Percentiles rank a stretch among this genome's conserved stretches.
phyloP scores from a whole-genome alignment of 345 rosid species.

The Angophora floribunda region DNA sequence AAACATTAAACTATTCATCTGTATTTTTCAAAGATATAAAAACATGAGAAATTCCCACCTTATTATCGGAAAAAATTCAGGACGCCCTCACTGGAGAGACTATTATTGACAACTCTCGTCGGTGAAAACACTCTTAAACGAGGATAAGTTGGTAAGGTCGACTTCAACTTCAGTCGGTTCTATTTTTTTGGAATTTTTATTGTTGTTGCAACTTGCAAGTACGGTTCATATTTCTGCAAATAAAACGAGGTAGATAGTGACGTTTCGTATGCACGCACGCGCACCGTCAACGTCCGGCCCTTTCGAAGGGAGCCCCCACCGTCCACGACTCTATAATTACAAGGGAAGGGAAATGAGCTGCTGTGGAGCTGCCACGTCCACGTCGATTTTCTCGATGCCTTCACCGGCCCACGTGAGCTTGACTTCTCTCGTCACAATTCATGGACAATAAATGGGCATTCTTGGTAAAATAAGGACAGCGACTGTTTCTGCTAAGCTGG shows the following conservation, averaged over 20 bases:
- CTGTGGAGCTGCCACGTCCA: background rate
- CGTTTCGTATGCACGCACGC: background rate
- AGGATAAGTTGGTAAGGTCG: too few relatives aligned
- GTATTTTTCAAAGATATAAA: too few relatives aligned
- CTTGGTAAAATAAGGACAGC: background rate
- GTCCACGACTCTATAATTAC: background rate
- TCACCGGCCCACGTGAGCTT: background rate
- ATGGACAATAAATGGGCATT: background rate
- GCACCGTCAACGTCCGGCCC: background rate
- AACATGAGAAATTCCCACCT: too few relatives aligned
- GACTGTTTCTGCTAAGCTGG: background rate
- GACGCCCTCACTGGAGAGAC: too few relatives aligned
- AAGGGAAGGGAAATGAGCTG: background rate
- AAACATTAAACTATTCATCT: too few relatives aligned
- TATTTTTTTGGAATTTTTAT: background rate
- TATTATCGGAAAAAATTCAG: too few relatives aligned
- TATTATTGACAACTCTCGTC: too few relatives aligned
- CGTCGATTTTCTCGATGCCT: background rate
- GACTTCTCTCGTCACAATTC: background rate
- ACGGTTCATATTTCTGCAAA: background rate
- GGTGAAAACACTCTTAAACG: too few relatives aligned
- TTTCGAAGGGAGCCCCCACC: background rate
- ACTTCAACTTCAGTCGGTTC: background rate
- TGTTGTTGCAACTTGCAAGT: background rate
- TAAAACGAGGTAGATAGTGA: background rate